These are phyloP conservation scores for Balamuthia mandrillaris DNA, from an alignment of 208 protist genomes.

Conservation along the genomic window DNA sequence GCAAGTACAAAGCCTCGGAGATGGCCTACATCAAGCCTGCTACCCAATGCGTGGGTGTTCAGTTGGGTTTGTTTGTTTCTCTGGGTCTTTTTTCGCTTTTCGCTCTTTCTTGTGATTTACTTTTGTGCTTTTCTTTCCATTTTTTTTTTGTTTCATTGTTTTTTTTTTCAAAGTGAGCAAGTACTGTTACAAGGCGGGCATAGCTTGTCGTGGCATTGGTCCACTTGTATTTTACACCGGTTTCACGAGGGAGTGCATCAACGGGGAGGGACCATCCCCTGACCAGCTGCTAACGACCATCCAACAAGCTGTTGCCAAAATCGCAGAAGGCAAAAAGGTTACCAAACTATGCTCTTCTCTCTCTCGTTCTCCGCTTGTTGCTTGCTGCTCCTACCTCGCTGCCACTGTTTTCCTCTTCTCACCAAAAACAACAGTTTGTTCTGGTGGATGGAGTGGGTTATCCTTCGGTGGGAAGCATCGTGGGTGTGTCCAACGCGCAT, in stretches of 20 bases:
- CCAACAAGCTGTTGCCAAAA: not conserved
- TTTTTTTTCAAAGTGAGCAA: not conserved
- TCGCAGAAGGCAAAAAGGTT: conserved; percentile 6
- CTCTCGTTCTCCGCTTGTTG: not conserved
- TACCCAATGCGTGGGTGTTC: not conserved
- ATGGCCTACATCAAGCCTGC: conserved; percentile 12
- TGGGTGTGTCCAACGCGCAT: not conserved
- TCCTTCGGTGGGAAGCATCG: conserved; percentile 7
- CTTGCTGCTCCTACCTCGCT: too few species aligned
- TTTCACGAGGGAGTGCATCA: conserved; percentile 20
- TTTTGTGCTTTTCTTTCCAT: not conserved
- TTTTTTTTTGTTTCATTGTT: not conserved
- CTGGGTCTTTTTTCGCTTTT: not conserved
- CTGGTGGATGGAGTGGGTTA: conserved; percentile 1
- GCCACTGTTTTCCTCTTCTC: too few species aligned
- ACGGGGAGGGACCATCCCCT: not conserved
- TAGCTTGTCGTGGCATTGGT: not conserved
- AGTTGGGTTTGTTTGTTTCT: too few species aligned
- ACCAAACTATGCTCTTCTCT: not conserved
- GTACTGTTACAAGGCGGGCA: not conserved
- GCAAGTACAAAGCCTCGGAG: not conserved
- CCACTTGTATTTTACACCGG: conserved; percentile 8
- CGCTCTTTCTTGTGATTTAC: not conserved
- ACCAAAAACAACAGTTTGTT: not conserved
- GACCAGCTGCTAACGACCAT: not conserved